Evolutionary conservation across 129 eudicot species (phyloP).

Genomic region (Flaveria bidentis): DNA sequence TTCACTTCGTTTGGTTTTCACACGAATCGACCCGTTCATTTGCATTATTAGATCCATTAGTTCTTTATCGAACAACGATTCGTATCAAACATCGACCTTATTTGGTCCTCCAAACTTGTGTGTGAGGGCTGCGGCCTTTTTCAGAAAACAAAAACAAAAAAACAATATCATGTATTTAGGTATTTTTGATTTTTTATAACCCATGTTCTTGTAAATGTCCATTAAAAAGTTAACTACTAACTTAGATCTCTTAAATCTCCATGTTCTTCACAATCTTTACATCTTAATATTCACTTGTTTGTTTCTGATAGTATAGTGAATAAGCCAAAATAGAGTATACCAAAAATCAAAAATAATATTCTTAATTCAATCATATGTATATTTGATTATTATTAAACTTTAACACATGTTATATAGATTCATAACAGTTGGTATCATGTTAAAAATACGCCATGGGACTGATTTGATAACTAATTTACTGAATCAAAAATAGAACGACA

Average conservation of each 20-base stretch:
- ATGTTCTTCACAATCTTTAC: conserved; percentile 10
- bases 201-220: conserved; percentile 24
- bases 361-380: conserved; percentile 19
- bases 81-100: too few relatives aligned
- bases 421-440: conserved; percentile 6
- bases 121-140: too few relatives aligned
- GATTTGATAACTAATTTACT: neutral
- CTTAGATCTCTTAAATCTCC: conserved; percentile 10
- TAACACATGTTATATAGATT: neutral
- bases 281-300: conserved; percentile 12
- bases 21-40: too few relatives aligned
- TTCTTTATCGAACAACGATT: too few relatives aligned
- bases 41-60: too few relatives aligned
- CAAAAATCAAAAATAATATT: neutral
- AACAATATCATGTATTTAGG: neutral
- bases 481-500: neutral
- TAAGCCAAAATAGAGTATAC: conserved; percentile 22
- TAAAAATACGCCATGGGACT: conserved; percentile 17
- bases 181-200: neutral
- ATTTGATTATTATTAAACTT: neutral
- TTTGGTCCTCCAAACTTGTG: too few relatives aligned
- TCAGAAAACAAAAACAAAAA: neutral
- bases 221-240: neutral
- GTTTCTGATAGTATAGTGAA: neutral
- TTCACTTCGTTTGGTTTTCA: too few relatives aligned